These are phyloP conservation scores for Alternaria infectoria DNA, from an alignment of 2,329 filamentous ascomycete species.

Conservation along the genomic window DNA sequence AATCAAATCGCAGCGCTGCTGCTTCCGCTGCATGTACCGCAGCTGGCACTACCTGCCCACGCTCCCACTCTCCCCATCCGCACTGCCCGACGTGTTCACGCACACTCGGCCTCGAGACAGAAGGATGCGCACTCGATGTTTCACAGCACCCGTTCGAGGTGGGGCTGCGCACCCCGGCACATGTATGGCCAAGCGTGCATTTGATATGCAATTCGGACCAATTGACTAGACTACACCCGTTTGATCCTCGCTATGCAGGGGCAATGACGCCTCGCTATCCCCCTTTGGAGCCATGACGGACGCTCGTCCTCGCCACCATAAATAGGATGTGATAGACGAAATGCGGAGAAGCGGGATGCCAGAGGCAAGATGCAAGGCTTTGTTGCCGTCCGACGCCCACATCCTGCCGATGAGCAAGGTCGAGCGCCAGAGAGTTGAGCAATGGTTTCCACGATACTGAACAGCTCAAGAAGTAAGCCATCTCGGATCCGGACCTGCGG, in stretches of 20 bases:
- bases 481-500: not conserved
- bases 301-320: conserved; percentile 41
- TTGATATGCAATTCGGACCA: conserved; percentile 36
- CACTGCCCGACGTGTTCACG: conserved; percentile 1
- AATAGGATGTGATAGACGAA: conserved; percentile 42
- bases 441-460: not conserved
- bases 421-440: not conserved
- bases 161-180: conserved; percentile 23
- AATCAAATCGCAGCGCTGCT: conserved; percentile 3
- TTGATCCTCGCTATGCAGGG: conserved; percentile 36
- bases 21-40: conserved; percentile 1
- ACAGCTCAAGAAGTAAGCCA: not conserved
- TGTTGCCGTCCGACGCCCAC: conserved; percentile 7
- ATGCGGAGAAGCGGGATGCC: conserved; percentile 44
- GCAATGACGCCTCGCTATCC: conserved; percentile 26
- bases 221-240: conserved; percentile 22
- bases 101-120: conserved; percentile 26
- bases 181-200: conserved; percentile 26
- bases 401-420: not conserved
- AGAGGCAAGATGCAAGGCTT: conserved; percentile 14
- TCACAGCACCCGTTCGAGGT: conserved; percentile 31
- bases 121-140: conserved; percentile 36
- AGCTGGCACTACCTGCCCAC: not conserved
- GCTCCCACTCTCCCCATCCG: not conserved
- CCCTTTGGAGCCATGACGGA: conserved; percentile 25